phyloP scores from a whole-genome alignment of 345 rosid species.

The Acer yangbiense region DNA sequence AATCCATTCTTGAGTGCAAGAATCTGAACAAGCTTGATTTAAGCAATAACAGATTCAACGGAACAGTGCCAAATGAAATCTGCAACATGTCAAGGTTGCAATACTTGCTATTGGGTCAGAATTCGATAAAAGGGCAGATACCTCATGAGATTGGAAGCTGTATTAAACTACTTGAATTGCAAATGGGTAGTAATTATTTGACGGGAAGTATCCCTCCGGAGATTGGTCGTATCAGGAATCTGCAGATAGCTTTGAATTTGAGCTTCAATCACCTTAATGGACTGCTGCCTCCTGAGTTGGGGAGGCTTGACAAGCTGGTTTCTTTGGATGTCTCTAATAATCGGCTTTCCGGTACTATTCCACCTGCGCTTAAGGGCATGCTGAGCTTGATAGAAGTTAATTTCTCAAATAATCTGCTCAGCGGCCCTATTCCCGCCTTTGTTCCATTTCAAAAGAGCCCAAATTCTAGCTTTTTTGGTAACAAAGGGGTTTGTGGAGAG shows the following conservation, averaged over 20 bases:
- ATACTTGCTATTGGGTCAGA: slow-evolving; percentile 67
- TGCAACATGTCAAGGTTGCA: slow-evolving; percentile 67
- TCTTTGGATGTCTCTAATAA: slow-evolving; percentile 86
- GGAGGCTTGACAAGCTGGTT: slow-evolving; percentile 82
- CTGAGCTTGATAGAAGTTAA: slow-evolving; percentile 90
- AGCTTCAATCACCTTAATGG: slow-evolving; percentile 91
- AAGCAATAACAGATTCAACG: slow-evolving; percentile 73
- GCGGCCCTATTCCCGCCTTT: slow-evolving; percentile 67
- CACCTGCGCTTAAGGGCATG: slow-evolving; percentile 73
- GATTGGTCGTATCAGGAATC: slow-evolving; percentile 65
- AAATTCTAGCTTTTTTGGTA: slow-evolving; percentile 71
- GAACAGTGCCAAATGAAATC: slow-evolving; percentile 70
- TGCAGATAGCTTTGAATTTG: slow-evolving; percentile 74
- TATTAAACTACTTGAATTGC: slow-evolving; percentile 54
- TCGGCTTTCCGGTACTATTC: slow-evolving; percentile 76
- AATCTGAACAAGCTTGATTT: slow-evolving; percentile 91
- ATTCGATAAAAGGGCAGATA: slow-evolving; percentile 71
- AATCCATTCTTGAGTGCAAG: slow-evolving; percentile 67
- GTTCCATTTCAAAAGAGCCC: slow-evolving; percentile 91
- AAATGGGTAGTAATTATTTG: slow-evolving; percentile 71
- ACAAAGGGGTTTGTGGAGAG: slow-evolving; percentile 88
- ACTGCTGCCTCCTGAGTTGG: slow-evolving; percentile 71
- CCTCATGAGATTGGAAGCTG: slow-evolving; percentile 82
- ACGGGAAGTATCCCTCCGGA: slow-evolving; percentile 79
- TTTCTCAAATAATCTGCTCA: slow-evolving; percentile 79